Evolutionary conservation across 164 flowering plant species (phyloP), one percentile per base, ranked within the genome.

Genomic region (Liquidambar formosana): DNA sequence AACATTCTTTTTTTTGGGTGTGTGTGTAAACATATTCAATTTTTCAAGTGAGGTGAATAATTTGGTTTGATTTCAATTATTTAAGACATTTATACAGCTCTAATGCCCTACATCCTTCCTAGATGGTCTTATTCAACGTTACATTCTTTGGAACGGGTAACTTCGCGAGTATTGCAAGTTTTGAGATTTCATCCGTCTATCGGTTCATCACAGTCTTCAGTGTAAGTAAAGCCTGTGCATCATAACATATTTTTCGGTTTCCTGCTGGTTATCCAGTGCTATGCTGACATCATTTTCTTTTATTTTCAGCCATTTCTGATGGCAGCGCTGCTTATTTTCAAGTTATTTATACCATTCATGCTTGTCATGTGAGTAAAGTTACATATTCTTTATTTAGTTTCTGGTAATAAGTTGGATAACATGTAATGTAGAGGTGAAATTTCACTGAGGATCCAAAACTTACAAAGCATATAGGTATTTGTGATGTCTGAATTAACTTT

Each of bases 91-190:
- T 65, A n/a, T 41, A 52, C 53, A 14, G 51, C 57, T 41, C 61
- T 68, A 41, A 53, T 68, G 21, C 13, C 9, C 13, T 13, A 56
- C 54, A 46, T 53, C 15, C 54, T 59, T 63, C 66, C 47, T 63
- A 94, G 98, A 76, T 94, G 93, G 91, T 94, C 65, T 80, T 94
- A 66, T 92, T 94, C 70, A 90, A 94, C 77, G 89, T 92, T 74
- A 97, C 98, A 28, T 94, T 94, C 80, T 94, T 94, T 66, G 98
- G 98, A 57, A 94, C 95, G 64, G 98, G 97, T 19, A 92, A 94
- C 72, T 94, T 94, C 69, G 98, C 98, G 51, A 94, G 98, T 72
- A 94, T 94, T 72, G 98, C 98, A 61, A 94, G 98, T 78, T 94
- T 94, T 75, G 98, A 94, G 82, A 94, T 94, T 69, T 94, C 98